Conservation (phyloP, 345 rosid species). For the Salix brachista region DNA sequence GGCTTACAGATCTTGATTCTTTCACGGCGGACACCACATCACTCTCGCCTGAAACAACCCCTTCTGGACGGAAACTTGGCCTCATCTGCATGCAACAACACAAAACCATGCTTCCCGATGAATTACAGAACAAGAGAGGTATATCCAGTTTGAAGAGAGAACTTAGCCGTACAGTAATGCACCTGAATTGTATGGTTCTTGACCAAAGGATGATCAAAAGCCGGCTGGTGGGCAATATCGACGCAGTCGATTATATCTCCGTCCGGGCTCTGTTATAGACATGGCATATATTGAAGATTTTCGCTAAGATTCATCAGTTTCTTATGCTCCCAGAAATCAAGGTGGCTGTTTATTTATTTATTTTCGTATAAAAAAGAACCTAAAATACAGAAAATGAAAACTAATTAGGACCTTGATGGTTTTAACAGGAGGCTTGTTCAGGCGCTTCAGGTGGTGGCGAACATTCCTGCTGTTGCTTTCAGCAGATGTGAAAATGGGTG, state of each 20-base stretch:
- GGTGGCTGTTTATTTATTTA: too few relatives aligned
- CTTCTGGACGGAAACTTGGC: slow-evolving; percentile 71
- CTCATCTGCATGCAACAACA: slow-evolving; percentile 44
- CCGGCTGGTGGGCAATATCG: slow-evolving; percentile 70
- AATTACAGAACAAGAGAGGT: too few relatives aligned
- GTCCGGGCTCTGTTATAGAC: slow-evolving; percentile 34
- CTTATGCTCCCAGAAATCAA: neutral
- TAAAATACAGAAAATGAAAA: slow-evolving; percentile 8
- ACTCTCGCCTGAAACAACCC: slow-evolving; percentile 22
- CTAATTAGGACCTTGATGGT: slow-evolving; percentile 48
- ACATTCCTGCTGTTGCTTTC: slow-evolving; percentile 25
- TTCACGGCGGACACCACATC: slow-evolving; percentile 39
- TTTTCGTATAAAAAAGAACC: neutral
- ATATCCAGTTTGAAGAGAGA: too few relatives aligned
- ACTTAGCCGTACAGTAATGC: neutral
- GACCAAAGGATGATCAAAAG: slow-evolving; percentile 86
- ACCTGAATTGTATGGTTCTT: slow-evolving; percentile 93
- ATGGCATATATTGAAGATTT: too few relatives aligned
- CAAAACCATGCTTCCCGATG: too few relatives aligned
- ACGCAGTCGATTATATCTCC: slow-evolving; percentile 85
- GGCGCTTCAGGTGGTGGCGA: slow-evolving; percentile 65
- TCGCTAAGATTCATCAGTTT: too few relatives aligned
- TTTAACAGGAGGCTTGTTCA: slow-evolving; percentile 75
- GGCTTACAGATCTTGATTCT: slow-evolving; percentile 41
- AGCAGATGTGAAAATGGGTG: too few relatives aligned